Base-by-base conservation (phyloP, 345 rosid species). In the Dimocarpus longan region DNA sequence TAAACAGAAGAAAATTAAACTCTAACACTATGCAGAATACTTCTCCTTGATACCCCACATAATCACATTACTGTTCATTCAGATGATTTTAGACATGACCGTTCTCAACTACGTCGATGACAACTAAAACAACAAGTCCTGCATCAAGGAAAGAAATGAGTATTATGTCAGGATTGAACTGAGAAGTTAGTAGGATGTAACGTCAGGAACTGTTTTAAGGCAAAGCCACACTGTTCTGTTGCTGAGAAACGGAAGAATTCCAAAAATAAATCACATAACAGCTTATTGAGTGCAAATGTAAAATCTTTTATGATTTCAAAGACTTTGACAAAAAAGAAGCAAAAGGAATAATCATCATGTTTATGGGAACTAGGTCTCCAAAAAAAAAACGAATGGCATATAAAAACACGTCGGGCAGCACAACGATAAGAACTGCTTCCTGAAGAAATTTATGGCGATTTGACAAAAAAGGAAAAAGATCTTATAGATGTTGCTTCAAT, bases 1-100 rank as follows among this genome's bases (percentile, higher is more conserved):
- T 79, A 71, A 63, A 66, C 59, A 60, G 39, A 32, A 63, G 60
- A 81, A 67, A 75, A 48, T 62, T 69, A 66, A 76, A 73, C 52
- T 63, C 75, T 68, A 69, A 12, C 28, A 66, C 68, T 37, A 28
- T 54, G 74, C 21, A 46, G 43, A 66, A 66, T 60, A 67, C 62
- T 74, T 73, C 69, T 76, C 19, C 76, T 70, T 81, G 43, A 54
- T 71, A 73, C 62, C 71, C 70, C 40, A 50, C 50, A 59, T 43
- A 71, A 50, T 22, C 9, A 70, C 56, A 54, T 71, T 44, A 76
- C 54, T 70, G 56, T 16, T 72, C 40, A 64, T n/a, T 40, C 76
- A 5, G 5, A 68, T 21, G 44, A 70, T 32, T 19, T 43, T 66
- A 70, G 13, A 64, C 32, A 50, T 10, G 13, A 63, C n/a, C 10